A percentile compares a stretch with the other conserved stretches of the same genome.
Evolutionary conservation across 2,329 filamentous ascomycete species (phyloP).

Genomic region (Penicillium sp.): DNA sequence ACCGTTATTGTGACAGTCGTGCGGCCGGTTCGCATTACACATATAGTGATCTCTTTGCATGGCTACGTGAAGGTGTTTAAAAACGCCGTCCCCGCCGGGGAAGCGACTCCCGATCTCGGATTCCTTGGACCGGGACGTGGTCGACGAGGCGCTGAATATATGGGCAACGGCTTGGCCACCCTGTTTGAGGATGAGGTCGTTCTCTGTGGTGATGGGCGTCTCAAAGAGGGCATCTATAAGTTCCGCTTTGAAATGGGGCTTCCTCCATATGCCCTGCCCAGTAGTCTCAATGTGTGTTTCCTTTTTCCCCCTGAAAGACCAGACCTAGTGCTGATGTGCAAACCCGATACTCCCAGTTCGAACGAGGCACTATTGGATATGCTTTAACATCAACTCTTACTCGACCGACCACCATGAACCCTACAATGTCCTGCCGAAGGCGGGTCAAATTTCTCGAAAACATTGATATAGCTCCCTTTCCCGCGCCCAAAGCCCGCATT

Average conservation of each 20-base stretch:
- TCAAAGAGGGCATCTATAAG: slow-evolving; percentile 67
- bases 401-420: slow-evolving; percentile 80
- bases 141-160: slow-evolving; percentile 57
- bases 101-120: slow-evolving; percentile 54
- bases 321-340: not conserved
- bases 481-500: slow-evolving; percentile 74
- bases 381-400: slow-evolving; percentile 88
- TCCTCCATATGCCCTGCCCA: slow-evolving; percentile 65
- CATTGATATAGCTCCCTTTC: slow-evolving; percentile 79
- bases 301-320: not conserved
- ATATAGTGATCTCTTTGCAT: slow-evolving; percentile 65
- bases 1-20: slow-evolving; percentile 62
- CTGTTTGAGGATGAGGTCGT: slow-evolving; percentile 68
- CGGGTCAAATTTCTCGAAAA: slow-evolving; percentile 79
- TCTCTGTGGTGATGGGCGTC: slow-evolving; percentile 65
- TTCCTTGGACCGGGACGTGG: slow-evolving; percentile 60
- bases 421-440: slow-evolving; percentile 77
- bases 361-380: slow-evolving; percentile 90
- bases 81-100: slow-evolving; percentile 61
- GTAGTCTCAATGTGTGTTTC: slow-evolving; percentile 84
- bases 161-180: slow-evolving; percentile 66
- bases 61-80: slow-evolving; percentile 69
- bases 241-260: slow-evolving; percentile 68
- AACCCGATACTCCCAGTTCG: slow-evolving; percentile 66
- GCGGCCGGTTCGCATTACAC: slow-evolving; percentile 65